A percentile compares a stretch with the other conserved stretches of the same genome.
phyloP scores from a whole-genome alignment of 2,329 filamentous ascomycete genomes.

The Botrytis tulipae region DNA sequence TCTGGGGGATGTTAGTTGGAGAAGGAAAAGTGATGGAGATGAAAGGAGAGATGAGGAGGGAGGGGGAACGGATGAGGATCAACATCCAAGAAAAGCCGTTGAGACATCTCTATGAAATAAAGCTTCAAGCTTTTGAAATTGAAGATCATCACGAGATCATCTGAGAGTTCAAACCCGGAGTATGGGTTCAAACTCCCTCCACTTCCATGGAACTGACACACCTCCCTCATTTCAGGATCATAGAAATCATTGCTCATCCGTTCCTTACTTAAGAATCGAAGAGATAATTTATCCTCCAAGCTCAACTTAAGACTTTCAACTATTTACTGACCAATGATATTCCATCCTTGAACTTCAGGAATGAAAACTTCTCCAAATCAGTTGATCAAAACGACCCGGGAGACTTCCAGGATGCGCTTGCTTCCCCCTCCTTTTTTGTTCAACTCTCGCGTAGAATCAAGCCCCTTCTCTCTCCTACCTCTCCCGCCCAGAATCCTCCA shows the following conservation, averaged over 20 bases:
- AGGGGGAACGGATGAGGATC: no score
- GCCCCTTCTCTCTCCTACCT: neutral
- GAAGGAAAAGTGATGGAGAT: neutral
- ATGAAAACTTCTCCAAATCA: neutral
- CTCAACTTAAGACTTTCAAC: neutral
- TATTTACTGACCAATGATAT: neutral
- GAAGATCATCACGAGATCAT: neutral
- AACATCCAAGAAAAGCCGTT: no score
- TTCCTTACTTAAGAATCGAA: neutral
- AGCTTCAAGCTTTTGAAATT: neutral
- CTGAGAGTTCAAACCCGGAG: no score
- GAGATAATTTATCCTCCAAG: neutral
- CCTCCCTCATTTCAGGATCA: neutral
- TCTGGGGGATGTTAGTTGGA: neutral
- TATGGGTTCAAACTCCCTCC: neutral
- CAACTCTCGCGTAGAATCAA: neutral
- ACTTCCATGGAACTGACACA: neutral
- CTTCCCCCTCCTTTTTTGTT: neutral
- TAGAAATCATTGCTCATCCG: neutral
- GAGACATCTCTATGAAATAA: no score
- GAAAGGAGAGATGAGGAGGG: no score
- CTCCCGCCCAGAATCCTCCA: neutral
- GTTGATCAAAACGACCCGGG: neutral
- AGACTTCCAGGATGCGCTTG: neutral
- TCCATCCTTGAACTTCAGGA: no score